Percentiles rank a stretch among this genome's conserved stretches.
Evolutionary conservation across 495 filamentous ascomycete genomes (phyloP).

Genomic region (Penicillium daleae): DNA sequence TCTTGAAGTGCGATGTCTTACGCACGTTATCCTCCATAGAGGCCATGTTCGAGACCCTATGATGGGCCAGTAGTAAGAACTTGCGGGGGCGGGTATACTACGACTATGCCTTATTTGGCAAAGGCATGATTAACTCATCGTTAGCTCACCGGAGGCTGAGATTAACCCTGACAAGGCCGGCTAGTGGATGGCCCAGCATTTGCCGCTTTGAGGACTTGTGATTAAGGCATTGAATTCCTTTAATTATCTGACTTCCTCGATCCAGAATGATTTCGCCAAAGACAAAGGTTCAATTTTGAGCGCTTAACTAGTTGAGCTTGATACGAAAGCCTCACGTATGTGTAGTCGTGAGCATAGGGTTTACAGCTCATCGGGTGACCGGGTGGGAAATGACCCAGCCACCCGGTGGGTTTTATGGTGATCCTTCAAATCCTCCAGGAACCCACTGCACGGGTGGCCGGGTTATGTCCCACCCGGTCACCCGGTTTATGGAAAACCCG

Average conservation of each 20-base stretch:
- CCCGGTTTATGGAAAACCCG: no score
- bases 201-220: background rate
- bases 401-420: no score
- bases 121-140: background rate
- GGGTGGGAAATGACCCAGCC: no score
- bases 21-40: background rate
- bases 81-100: background rate
- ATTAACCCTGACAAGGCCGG: background rate
- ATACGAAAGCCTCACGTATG: no score
- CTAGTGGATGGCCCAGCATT: background rate
- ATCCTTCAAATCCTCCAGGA: no score
- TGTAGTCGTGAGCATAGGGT: no score
- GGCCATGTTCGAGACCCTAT: background rate
- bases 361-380: no score
- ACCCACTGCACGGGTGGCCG: no score
- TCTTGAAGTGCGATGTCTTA: background rate
- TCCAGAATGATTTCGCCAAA: no score
- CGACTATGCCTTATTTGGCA: background rate
- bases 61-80: background rate
- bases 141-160: background rate
- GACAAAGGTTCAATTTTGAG: background rate
- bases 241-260: no score
- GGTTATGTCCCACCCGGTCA: no score
- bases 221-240: no score
- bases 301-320: background rate